These are phyloP conservation scores for Umbelopsis sp. DNA, from an alignment of 371 early-diverging fungal species.

Conservation along the genomic window DNA sequence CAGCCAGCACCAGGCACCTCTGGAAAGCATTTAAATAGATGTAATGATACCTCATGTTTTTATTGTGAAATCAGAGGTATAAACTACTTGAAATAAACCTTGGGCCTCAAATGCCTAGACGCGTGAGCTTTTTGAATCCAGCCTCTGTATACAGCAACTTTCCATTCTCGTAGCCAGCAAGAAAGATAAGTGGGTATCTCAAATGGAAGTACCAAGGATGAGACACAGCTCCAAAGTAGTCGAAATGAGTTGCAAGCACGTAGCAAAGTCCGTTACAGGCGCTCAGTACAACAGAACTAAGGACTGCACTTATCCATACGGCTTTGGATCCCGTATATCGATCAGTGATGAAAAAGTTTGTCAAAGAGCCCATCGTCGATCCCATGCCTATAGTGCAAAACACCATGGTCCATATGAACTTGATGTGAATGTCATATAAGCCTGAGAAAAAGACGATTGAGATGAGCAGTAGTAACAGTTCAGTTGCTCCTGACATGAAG, in stretches of 20 bases:
- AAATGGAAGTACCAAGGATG: constrained; percentile 24
- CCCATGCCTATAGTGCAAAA: constrained; percentile 24
- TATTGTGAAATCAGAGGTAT: too few species aligned
- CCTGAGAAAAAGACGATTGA: constrained; percentile 21
- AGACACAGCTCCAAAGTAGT: constrained; percentile 22
- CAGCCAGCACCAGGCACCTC: too few species aligned
- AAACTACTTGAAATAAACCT: background rate
- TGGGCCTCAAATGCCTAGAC: constrained; percentile 16
- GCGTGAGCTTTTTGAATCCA: constrained; percentile 21
- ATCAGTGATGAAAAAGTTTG: constrained; percentile 22
- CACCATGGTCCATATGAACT: constrained; percentile 22
- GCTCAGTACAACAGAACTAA: constrained; percentile 18
- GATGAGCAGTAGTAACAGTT: constrained; percentile 10
- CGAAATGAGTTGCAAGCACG: constrained; percentile 17
- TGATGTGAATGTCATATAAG: constrained; percentile 13
- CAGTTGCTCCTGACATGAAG: constrained; percentile 19
- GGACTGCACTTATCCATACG: constrained; percentile 17
- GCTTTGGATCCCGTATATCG: constrained; percentile 13
- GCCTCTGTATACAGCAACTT: constrained; percentile 22
- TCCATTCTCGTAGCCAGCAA: constrained; percentile 20
- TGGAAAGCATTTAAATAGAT: too few species aligned
- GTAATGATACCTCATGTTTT: too few species aligned
- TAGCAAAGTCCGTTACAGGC: constrained; percentile 23
- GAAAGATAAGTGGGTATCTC: constrained; percentile 23
- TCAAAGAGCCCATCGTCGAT: constrained; percentile 15